A percentile compares a stretch with the other conserved stretches of the same genome.
Conservation (phyloP, 352 stramenopile genomes). For the Phytophthora megakarya region DNA sequence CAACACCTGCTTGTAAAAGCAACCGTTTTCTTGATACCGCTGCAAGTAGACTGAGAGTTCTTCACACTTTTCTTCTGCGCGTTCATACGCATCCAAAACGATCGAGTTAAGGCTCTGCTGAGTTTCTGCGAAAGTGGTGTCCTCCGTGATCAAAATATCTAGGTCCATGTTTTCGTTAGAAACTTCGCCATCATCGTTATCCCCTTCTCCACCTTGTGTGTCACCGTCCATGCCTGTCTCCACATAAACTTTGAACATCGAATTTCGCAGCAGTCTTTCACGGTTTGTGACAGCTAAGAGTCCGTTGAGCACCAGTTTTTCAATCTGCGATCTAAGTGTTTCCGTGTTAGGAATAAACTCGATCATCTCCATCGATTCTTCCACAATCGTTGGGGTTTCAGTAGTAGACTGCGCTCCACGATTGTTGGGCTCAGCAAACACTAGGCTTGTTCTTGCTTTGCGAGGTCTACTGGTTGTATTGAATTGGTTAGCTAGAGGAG, state of each 20-base stretch:
- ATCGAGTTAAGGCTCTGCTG: slow-evolving; percentile 58
- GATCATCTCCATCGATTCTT: slow-evolving; percentile 38
- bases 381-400: neutral
- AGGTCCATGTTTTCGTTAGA: slow-evolving; percentile 63
- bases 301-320: slow-evolving; percentile 72
- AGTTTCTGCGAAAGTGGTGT: slow-evolving; percentile 59
- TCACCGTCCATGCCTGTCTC: slow-evolving; percentile 59
- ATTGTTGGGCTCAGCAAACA: neutral
- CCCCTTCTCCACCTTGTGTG: slow-evolving; percentile 36
- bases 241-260: slow-evolving; percentile 73
- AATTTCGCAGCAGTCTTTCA: slow-evolving; percentile 61
- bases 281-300: slow-evolving; percentile 70
- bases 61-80: slow-evolving; percentile 54
- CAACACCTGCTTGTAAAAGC: slow-evolving; percentile 51
- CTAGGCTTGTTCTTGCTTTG: slow-evolving; percentile 2
- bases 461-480: neutral
- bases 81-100: slow-evolving; percentile 57
- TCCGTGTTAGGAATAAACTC: slow-evolving; percentile 60
- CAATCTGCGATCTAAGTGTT: slow-evolving; percentile 63
- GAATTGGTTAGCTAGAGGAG: neutral
- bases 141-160: slow-evolving; percentile 84
- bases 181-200: slow-evolving; percentile 47
- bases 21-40: slow-evolving; percentile 76
- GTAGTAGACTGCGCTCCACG: neutral
- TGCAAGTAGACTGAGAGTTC: slow-evolving; percentile 75